A percentile compares a stretch with the other conserved stretches of the same genome.
phyloP scores from a whole-genome alignment of 257 asterid genomes.

The Solanum appendiculatum region DNA sequence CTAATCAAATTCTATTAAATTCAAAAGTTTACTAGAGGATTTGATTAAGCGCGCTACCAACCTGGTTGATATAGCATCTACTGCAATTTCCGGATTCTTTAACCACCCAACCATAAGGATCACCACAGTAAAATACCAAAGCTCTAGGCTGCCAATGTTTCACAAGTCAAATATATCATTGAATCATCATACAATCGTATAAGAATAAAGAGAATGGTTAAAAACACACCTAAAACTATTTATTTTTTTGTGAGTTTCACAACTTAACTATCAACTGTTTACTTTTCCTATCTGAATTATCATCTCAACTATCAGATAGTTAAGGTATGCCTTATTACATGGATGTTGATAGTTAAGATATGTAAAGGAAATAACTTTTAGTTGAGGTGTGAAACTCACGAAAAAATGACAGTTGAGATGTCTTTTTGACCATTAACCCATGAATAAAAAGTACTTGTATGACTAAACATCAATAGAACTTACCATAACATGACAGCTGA shows the following conservation, averaged over 20 bases:
- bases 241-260: not conserved
- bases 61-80: conserved; percentile 79
- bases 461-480: conserved; percentile 1
- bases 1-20: not conserved
- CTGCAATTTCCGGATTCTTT: conserved; percentile 67
- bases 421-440: not conserved
- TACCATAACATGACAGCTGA: conserved; percentile 90
- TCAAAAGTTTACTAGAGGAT: not conserved
- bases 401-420: too few relatives aligned
- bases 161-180: not conserved
- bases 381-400: not conserved
- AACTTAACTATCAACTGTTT: not conserved
- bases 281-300: not conserved
- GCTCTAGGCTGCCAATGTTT: conserved; percentile 50
- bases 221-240: not conserved
- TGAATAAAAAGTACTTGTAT: not conserved
- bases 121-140: conserved; percentile 67
- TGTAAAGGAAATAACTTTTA: too few relatives aligned
- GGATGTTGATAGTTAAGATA: too few relatives aligned
- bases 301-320: too few relatives aligned
- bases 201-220: not conserved
- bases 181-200: not conserved
- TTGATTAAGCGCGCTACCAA: conserved; percentile 3
- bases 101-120: conserved; percentile 81
- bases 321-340: too few relatives aligned